phyloP scores from a whole-genome alignment of 495 filamentous ascomycete species.

The Xylaria acuta region DNA sequence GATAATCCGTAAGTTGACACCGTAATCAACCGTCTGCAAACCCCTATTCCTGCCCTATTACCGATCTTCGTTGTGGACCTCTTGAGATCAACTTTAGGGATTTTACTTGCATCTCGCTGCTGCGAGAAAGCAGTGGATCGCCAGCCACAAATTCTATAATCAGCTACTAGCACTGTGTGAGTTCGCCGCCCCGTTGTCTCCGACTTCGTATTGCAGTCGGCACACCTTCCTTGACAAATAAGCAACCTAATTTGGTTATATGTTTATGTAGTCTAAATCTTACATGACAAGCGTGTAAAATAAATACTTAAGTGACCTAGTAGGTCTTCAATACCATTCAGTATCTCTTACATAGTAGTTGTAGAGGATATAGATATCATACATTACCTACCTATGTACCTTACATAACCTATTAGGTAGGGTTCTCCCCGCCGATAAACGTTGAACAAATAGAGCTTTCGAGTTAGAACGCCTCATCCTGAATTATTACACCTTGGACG shows the following conservation, averaged over 20 bases:
- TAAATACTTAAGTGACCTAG: neutral
- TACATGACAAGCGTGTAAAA: neutral
- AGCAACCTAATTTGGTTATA: constrained; percentile 9
- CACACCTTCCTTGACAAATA: constrained; percentile 20
- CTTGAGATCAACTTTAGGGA: neutral
- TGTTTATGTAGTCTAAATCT: neutral
- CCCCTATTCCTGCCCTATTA: neutral
- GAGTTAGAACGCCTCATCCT: neutral
- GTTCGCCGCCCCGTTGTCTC: neutral
- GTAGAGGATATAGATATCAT: neutral
- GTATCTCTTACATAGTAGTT: neutral
- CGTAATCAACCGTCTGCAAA: neutral
- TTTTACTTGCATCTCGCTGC: constrained; percentile 7
- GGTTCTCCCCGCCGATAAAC: neutral
- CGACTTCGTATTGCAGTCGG: constrained; percentile 18
- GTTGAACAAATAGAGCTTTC: neutral
- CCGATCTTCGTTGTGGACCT: neutral
- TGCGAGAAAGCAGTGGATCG: constrained; percentile 16
- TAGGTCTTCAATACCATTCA: neutral
- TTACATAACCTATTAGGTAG: neutral
- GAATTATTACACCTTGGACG: neutral
- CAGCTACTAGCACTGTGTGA: constrained; percentile 21
- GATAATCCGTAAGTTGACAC: neutral
- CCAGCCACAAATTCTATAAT: constrained; percentile 2
- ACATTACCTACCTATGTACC: too few relatives aligned